phyloP scores from a whole-genome alignment of 2,329 filamentous ascomycete genomes.

The Colletotrichum spaethianum region DNA sequence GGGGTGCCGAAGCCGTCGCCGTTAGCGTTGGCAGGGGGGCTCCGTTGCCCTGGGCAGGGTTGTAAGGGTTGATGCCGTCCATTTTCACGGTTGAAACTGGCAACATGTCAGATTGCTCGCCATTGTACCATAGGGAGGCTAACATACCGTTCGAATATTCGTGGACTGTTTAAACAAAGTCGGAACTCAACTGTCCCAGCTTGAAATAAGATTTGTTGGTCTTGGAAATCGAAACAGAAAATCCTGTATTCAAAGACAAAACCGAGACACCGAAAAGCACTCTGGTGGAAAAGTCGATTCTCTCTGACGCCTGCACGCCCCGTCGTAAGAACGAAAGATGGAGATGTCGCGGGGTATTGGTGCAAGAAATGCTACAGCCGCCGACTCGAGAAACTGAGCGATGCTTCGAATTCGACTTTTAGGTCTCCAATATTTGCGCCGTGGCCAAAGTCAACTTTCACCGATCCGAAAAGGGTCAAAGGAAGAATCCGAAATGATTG shows the following conservation, averaged over 20 bases:
- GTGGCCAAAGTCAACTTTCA: conserved; percentile 46
- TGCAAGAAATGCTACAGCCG: conserved; percentile 40
- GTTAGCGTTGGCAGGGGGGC: conserved; percentile 54
- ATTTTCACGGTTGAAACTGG: conserved; percentile 43
- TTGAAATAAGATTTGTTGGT: conserved; percentile 39
- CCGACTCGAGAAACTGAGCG: conserved; percentile 39
- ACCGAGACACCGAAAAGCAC: conserved; percentile 55
- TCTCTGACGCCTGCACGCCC: conserved; percentile 59
- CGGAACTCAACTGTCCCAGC: conserved; percentile 6
- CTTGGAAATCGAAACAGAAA: conserved; percentile 51
- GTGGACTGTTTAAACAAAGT: conserved; percentile 11
- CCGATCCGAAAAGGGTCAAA: conserved; percentile 47
- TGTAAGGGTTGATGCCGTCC: conserved; percentile 53
- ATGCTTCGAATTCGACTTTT: conserved; percentile 43
- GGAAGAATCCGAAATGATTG: conserved; percentile 39
- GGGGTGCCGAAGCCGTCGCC: conserved; percentile 53
- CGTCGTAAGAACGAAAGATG: conserved; percentile 45
- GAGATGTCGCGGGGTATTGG: conserved; percentile 38
- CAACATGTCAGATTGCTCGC: neutral
- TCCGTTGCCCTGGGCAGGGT: conserved; percentile 49
- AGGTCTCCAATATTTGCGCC: conserved; percentile 39
- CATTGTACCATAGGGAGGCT: neutral
- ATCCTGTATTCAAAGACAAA: conserved; percentile 54
- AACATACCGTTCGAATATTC: conserved; percentile 17
- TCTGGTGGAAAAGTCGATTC: conserved; percentile 52